Evolutionary conservation across 2,329 filamentous ascomycete genomes (phyloP), one percentile per base, ranked within the genome.

Genomic region (Boeremia exigua): DNA sequence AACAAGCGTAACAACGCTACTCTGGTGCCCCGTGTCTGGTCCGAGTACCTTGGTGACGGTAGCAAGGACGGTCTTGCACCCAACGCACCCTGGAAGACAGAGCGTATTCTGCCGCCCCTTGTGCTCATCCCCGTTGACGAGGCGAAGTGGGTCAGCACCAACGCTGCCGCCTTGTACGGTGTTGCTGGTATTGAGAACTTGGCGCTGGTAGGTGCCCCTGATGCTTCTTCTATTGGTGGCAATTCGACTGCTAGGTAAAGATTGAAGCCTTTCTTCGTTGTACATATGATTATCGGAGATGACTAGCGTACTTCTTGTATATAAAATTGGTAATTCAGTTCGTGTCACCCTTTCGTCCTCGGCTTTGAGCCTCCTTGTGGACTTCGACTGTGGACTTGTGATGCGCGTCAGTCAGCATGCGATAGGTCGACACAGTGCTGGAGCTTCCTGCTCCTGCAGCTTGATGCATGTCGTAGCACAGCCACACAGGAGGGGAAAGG

Each of bases 171-270:
- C 0, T 76, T 83, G 55, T 87, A 86, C 67, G 84, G 84, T 0
- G 59, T 86, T 45, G 81, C 83, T 1, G 82, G 79, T 0, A 86
- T 87, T 54, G 81, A 84, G 63, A 81, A 84, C 48, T 59, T 87
- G 61, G 81, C 82, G 6, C 60, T 75, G 28, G 62, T 75, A 19
- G 66, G 68, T 10, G 55, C 64, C 6, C 66, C 67, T 3, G 65
- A 63, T 50, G 54, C 52, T 11, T 45, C 53, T n/a, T 59, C 12
- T 2, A 45, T 63, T 28, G 46, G 47, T 12, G 59, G 58, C 11
- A 67, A 68, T 42, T 23, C 43, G 10, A 52, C 54, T 15, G 43
- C 32, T n/a, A 48, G 14, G 29, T 10, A 40, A 29, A 46, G 36
- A 25, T 42, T 56, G 36, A 56, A 34, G 14, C 10, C 2, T 10